A percentile compares a stretch with the other conserved stretches of the same genome.
Evolutionary conservation across 257 asterid species (phyloP).

Genomic region (Vinca minor): DNA sequence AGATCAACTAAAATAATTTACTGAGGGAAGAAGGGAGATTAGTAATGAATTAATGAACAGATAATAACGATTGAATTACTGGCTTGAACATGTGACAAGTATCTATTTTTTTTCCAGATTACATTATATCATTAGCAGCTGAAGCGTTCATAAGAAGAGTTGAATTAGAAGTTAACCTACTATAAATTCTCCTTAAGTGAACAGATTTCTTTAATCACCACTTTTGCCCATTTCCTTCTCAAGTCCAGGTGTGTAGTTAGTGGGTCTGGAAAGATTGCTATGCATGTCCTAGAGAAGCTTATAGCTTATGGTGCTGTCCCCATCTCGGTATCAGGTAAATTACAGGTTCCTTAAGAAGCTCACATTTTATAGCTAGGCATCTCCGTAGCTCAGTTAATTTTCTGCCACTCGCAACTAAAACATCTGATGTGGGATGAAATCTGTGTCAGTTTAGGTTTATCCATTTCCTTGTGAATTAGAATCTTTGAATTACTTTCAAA

Average conservation of each 20-base stretch:
- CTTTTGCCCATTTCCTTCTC: conserved; percentile 16
- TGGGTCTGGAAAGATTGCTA: conserved; percentile 95
- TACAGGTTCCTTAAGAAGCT: conserved; percentile 4
- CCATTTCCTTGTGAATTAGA: background rate
- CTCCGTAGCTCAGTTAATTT: background rate
- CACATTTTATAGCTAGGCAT: background rate
- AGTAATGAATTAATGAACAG: too few relatives aligned
- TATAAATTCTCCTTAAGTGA: too few relatives aligned
- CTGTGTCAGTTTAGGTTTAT: background rate
- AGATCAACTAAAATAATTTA: too few relatives aligned
- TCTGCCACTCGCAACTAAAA: background rate
- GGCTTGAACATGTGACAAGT: background rate
- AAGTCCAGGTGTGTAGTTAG: conserved; percentile 86
- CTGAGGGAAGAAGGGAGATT: too few relatives aligned
- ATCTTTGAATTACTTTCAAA: background rate
- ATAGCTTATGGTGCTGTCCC: conserved; percentile 86
- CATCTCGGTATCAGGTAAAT: conserved; percentile 79
- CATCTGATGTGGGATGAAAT: background rate
- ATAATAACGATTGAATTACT: too few relatives aligned
- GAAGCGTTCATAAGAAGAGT: background rate
- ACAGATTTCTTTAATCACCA: conserved; percentile 2
- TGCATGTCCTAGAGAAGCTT: conserved; percentile 98
- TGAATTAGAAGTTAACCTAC: background rate
- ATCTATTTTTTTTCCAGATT: background rate
- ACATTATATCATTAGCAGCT: background rate